These are phyloP conservation scores for Colletotrichum neosansevieriae DNA, from an alignment of 2,329 filamentous ascomycete species.

Conservation along the genomic window DNA sequence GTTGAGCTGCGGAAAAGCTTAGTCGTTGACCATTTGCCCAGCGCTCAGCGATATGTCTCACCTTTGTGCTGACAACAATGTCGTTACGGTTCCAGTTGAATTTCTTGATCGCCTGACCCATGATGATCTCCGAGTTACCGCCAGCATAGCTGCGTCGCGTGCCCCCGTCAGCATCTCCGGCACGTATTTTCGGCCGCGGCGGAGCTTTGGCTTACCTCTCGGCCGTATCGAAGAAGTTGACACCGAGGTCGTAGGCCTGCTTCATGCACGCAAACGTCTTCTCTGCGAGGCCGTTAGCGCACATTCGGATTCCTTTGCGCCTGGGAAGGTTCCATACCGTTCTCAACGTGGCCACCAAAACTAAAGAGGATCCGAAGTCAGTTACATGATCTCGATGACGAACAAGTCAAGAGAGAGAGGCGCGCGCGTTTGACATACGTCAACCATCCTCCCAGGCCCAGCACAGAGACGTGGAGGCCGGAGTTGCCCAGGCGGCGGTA, in stretches of 20 bases:
- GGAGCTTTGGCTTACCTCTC: conserved; percentile 52
- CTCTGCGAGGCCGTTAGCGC: conserved; percentile 51
- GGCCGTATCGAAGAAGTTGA: conserved; percentile 74
- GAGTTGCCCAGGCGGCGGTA: conserved; percentile 61
- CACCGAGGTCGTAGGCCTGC: conserved; percentile 68
- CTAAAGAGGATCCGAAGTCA: conserved; percentile 32
- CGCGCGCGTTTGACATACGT: conserved; percentile 52
- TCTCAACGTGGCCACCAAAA: conserved; percentile 48
- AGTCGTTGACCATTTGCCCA: neutral
- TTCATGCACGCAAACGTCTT: conserved; percentile 72
- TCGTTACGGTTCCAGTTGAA: conserved; percentile 72
- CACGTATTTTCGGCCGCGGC: conserved; percentile 1
- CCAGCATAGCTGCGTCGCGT: conserved; percentile 59
- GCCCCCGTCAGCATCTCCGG: conserved; percentile 45
- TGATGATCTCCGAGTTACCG: conserved; percentile 73
- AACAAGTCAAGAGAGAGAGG: conserved; percentile 47
- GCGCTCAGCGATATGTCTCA: conserved; percentile 42
- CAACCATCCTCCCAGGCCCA: conserved; percentile 74
- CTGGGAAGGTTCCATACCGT: conserved; percentile 42
- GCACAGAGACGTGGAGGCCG: conserved; percentile 75
- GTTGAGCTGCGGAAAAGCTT: conserved; percentile 60
- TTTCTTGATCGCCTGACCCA: conserved; percentile 72
- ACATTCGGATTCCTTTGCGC: neutral
- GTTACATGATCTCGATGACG: neutral
- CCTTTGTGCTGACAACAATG: conserved; percentile 68